A percentile compares a stretch with the other conserved stretches of the same genome.
These are phyloP conservation scores for Diaporthe citri DNA, from an alignment of 2,329 filamentous ascomycete species.

Conservation along the genomic window DNA sequence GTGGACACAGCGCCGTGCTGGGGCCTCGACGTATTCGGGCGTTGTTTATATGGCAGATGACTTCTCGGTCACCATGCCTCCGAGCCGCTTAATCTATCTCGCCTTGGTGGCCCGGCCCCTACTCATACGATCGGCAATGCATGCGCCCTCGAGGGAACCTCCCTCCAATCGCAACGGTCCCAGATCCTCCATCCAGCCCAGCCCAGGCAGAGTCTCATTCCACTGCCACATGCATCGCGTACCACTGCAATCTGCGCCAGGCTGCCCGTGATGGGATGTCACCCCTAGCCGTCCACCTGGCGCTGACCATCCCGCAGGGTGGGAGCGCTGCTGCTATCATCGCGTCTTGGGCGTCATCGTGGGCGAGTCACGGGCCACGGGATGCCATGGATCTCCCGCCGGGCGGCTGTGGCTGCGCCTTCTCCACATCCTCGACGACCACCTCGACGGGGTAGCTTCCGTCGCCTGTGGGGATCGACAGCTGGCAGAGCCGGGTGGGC, in stretches of 20 bases:
- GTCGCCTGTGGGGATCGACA: constrained; percentile 19
- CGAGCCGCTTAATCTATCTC: constrained; percentile 36
- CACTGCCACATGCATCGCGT: constrained; percentile 8
- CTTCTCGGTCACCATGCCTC: constrained; percentile 34
- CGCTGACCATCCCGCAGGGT: neutral
- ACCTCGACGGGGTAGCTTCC: constrained; percentile 9
- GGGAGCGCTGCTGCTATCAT: neutral
- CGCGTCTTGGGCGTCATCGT: constrained; percentile 13
- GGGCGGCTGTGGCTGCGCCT: constrained; percentile 12
- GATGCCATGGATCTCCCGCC: neutral
- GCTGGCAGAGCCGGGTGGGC: constrained; percentile 10
- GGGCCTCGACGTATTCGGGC: constrained; percentile 29
- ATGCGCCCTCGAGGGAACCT: constrained; percentile 1
- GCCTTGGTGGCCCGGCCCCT: constrained; percentile 25
- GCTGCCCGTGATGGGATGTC: constrained; percentile 9
- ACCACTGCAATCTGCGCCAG: constrained; percentile 31
- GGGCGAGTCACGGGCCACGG: constrained; percentile 3
- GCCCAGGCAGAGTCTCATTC: constrained; percentile 18
- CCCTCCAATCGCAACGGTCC: constrained; percentile 31
- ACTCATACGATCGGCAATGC: constrained; percentile 24
- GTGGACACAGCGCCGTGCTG: constrained; percentile 21
- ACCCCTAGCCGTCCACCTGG: constrained; percentile 11
- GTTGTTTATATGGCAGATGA: constrained; percentile 35
- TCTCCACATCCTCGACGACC: constrained; percentile 23
- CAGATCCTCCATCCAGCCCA: constrained; percentile 3